Conservation (phyloP, 2,329 filamentous ascomycete species). For the Penicillium corylophilum region DNA sequence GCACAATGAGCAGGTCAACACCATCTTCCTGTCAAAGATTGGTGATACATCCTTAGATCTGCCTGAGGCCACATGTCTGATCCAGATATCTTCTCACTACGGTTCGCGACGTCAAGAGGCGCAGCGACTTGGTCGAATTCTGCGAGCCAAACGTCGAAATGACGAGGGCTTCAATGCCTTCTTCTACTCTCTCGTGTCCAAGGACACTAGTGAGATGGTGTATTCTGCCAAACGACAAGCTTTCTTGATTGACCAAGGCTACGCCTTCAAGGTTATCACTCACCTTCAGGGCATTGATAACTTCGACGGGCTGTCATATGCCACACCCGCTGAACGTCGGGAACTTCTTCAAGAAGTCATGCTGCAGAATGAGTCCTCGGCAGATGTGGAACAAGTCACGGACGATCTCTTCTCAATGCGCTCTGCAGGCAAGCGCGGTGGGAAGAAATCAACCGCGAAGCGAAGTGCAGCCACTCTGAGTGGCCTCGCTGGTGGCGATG, state of each 20-base stretch:
- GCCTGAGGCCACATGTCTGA: slow-evolving; percentile 92
- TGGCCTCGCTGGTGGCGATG: slow-evolving; percentile 84
- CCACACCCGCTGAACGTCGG: slow-evolving; percentile 73
- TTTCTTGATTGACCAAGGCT: slow-evolving; percentile 95
- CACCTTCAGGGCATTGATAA: slow-evolving; percentile 88
- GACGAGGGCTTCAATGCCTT: slow-evolving; percentile 99
- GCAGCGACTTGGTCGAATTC: slow-evolving; percentile 85
- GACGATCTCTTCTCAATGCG: slow-evolving; percentile 66
- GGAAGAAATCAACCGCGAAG: slow-evolving; percentile 60
- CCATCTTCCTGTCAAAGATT: slow-evolving; percentile 94
- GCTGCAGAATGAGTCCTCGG: slow-evolving; percentile 76
- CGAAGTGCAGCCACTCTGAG: slow-evolving; percentile 82
- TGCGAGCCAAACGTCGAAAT: slow-evolving; percentile 91
- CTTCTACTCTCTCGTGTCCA: slow-evolving; percentile 96
- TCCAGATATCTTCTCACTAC: slow-evolving; percentile 97
- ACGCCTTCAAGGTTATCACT: slow-evolving; percentile 98
- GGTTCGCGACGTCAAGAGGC: slow-evolving; percentile 96
- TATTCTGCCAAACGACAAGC: slow-evolving; percentile 96
- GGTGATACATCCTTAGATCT: slow-evolving; percentile 97
- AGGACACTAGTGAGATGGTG: slow-evolving; percentile 97
- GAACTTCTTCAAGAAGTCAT: slow-evolving; percentile 87
- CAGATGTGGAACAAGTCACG: slow-evolving; percentile 67
- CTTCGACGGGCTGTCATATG: slow-evolving; percentile 76
- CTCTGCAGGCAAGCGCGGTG: slow-evolving; percentile 41
- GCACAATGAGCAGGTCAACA: slow-evolving; percentile 84